Evolutionary conservation across 2,329 filamentous ascomycete species (phyloP), one percentile per base, ranked within the genome.

Genomic region (Colletotrichum cereale): DNA sequence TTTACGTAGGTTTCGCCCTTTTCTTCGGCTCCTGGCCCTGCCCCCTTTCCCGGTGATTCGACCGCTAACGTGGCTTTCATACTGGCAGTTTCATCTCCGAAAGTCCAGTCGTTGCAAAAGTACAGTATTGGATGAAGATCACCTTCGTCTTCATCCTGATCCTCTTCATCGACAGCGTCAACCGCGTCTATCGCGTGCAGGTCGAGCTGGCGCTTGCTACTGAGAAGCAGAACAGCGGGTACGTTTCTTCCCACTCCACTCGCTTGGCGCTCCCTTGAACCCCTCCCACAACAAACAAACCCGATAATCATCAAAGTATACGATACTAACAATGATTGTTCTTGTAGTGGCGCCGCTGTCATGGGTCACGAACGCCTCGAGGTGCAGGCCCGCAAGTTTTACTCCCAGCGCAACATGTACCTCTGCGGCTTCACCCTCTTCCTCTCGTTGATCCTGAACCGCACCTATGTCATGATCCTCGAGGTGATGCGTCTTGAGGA

Each of bases 331-430:
- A 18, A 48, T 36, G 4, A 2, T 26, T 0, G 48, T 40, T n/a
- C 8, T 16, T 44, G 21, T 75, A 86, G 83, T 68, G 83, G 83
- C 68, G 83, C 92, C 79, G 89, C 91, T 62, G 91, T 95, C 72
- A 90, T 98, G 78, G 96, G 96, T 74, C 92, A 94, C 80, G 96
- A 98, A 82, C 96, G 96, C 75, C 95, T 97, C 89, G 96, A 99
- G 85, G 96, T 98, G 63, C 96, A 99, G 84, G 96, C 96, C 75
- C 95, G 96, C 89, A 99, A 99, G 86, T 99, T 99, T 88, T 99
- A 99, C 89, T 97, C 95, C 73, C 96, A 99, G 87, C 95, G 96
- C 84, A 99, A 99, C 91, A 99, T 99, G 96, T 99, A 99, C 86
- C 95, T 99, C 73, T 98, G 96, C 84, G 96, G 96, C 78, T 99